Base-by-base conservation (phyloP, 495 filamentous ascomycete genomes). In the Trichoderma reesei region DNA sequence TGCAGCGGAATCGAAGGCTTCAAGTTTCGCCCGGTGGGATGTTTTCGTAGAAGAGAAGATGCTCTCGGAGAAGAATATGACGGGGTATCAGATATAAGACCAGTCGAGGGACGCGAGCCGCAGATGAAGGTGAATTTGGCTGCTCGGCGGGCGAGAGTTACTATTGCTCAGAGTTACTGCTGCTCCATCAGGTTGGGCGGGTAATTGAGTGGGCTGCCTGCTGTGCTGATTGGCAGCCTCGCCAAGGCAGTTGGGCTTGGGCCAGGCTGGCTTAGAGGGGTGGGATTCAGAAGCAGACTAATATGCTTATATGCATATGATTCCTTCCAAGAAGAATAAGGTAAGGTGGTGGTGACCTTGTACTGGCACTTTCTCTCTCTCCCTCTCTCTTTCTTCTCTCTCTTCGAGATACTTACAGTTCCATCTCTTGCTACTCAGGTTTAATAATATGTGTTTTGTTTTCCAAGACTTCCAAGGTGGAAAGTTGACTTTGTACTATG, bases 71-170 rank as follows among this genome's bases (percentile, higher is more conserved):
- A 33, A 56, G 3, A 34, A 31, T 6, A 11, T 56, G 51, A 8
- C 26, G 26, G 51, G 26, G 20, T 56, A 56, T 56, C 31, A 34
- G 14, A 46, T 9, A 56, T 56, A 33, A 13, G 51, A 56, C 26
- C 7, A 46, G 51, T 13, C 1, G 31, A 56, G 1, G 51, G 31
- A 56, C 51, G 51, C 51, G 26, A 56, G 51, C 51, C 51, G 51
- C 51, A 56, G 34, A 10, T 56, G 51, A 56, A 56, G 31, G 51
- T 56, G 51, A 56, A 56, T 56, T 56, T 56, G 51, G 51, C 51
- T 56, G 51, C 51, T 56, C 51, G 16, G 18, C 7, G 51, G 34
- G 51, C 44, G 18, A 56, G 20, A 56, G 51, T 39, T 3, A 34
- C 51, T 31, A 33, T 56, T 56, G 51, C 26, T 26, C 26, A 56